phyloP scores from a whole-genome alignment of 768 basidiomycete species.

The Leccinellum rugosiceps region DNA sequence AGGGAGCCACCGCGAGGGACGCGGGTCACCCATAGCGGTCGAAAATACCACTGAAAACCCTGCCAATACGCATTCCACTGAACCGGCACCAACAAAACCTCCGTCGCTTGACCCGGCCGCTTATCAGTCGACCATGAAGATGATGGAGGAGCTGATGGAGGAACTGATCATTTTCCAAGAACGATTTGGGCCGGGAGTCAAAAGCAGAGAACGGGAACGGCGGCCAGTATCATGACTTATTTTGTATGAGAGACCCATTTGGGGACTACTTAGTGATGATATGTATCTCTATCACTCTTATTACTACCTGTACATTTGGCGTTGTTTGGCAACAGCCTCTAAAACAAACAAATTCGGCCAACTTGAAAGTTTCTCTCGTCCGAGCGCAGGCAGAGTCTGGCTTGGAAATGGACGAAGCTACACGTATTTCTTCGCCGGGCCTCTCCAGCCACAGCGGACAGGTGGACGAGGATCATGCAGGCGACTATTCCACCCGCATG shows the following conservation, averaged over 20 bases:
- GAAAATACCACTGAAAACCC: conserved; percentile 21
- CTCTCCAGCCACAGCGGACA: conserved; percentile 22
- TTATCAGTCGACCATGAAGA: conserved; percentile 56
- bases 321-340: conserved; percentile 28
- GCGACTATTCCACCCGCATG: conserved; percentile 26
- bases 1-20: conserved; percentile 9
- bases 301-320: conserved; percentile 14
- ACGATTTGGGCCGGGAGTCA: conserved; percentile 64
- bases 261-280: conserved; percentile 4
- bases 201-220: conserved; percentile 51
- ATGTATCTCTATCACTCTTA: conserved; percentile 5
- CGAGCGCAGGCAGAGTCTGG: background rate
- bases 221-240: conserved; percentile 36
- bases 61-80: conserved; percentile 15
- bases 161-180: conserved; percentile 89
- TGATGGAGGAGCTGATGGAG: conserved; percentile 91
- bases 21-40: conserved; percentile 33
- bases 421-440: conserved; percentile 8
- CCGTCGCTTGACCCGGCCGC: conserved; percentile 9
- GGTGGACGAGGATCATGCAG: conserved; percentile 19
- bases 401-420: conserved; percentile 9
- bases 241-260: conserved; percentile 5
- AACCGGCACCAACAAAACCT: conserved; percentile 7
- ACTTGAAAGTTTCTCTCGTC: no score
- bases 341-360: conserved; percentile 21